phyloP scores from a whole-genome alignment of 2,329 filamentous ascomycete genomes.

The Verticillium nonalfalfae region DNA sequence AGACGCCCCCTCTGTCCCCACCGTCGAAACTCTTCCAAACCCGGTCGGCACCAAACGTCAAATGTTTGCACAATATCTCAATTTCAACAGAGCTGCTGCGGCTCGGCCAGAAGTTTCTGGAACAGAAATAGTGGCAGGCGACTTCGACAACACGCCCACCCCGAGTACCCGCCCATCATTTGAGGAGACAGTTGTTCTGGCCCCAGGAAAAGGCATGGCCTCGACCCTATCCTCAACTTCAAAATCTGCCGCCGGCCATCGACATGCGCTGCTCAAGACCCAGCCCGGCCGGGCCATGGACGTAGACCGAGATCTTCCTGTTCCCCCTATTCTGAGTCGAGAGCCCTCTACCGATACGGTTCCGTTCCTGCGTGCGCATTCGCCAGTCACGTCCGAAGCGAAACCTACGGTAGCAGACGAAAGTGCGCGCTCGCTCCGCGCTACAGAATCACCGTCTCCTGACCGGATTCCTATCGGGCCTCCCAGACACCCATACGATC shows the following conservation, averaged over 20 bases:
- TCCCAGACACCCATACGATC: background rate
- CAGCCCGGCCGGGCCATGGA: constrained; percentile 10
- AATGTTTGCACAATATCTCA: constrained; percentile 9
- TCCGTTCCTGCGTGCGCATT: background rate
- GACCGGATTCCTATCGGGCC: background rate
- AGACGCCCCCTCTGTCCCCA: background rate
- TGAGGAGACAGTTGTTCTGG: constrained; percentile 11
- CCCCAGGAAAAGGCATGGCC: background rate
- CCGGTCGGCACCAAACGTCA: background rate
- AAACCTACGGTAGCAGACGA: background rate
- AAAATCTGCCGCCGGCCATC: constrained; percentile 5
- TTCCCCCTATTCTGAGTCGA: constrained; percentile 12
- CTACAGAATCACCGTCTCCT: background rate
- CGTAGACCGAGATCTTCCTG: constrained; percentile 14
- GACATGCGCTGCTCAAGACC: constrained; percentile 18
- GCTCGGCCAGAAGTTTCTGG: background rate
- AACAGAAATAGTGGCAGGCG: constrained; percentile 4
- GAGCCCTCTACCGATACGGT: background rate
- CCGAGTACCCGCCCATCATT: constrained; percentile 22
- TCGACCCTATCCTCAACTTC: constrained; percentile 2
- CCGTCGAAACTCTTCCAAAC: background rate
- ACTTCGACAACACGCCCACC: constrained; percentile 25
- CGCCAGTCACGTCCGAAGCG: background rate
- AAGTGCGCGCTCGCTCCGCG: background rate
- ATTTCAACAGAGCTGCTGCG: constrained; percentile 2